Conservation (phyloP, 116 monocot species). For the Posidonia oceanica region DNA sequence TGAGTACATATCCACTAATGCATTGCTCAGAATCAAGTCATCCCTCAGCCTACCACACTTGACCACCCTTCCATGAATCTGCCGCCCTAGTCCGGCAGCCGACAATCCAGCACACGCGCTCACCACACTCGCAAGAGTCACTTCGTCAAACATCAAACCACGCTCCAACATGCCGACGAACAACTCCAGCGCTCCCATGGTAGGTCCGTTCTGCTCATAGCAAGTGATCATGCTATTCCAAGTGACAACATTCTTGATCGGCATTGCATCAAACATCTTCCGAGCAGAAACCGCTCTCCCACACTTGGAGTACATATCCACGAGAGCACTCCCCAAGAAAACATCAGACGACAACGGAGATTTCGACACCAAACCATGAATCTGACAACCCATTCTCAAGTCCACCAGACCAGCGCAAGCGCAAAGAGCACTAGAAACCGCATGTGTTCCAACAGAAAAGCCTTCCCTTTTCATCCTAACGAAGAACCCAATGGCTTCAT, state of each 20-base stretch:
- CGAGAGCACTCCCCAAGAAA: slow-evolving; percentile 55
- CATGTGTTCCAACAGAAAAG: slow-evolving; percentile 29
- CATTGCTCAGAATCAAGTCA: slow-evolving; percentile 55
- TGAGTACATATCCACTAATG: slow-evolving; percentile 70
- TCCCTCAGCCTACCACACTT: slow-evolving; percentile 26
- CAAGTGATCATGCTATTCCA: slow-evolving; percentile 79
- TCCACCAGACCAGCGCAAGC: slow-evolving; percentile 43
- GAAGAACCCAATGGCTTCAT: slow-evolving; percentile 31
- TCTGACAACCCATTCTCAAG: slow-evolving; percentile 23
- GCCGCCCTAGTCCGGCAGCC: slow-evolving; percentile 27
- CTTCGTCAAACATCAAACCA: slow-evolving; percentile 36
- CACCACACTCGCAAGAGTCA: slow-evolving; percentile 60
- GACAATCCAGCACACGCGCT: slow-evolving; percentile 55
- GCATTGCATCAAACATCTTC: slow-evolving; percentile 43
- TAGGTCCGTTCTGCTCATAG: slow-evolving; percentile 68
- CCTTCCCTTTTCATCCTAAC: slow-evolving; percentile 31
- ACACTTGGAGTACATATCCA: slow-evolving; percentile 73
- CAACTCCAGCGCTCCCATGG: slow-evolving; percentile 22
- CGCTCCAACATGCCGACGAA: slow-evolving; percentile 44
- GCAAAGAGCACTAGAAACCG: slow-evolving; percentile 49
- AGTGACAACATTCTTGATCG: slow-evolving; percentile 37
- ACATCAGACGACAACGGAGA: slow-evolving; percentile 32
- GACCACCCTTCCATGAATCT: slow-evolving; percentile 35
- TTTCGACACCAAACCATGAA: slow-evolving; percentile 41
- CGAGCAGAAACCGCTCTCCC: slow-evolving; percentile 29